Conservation (phyloP, 2,329 filamentous ascomycete species). For the Nothopassalora personata region DNA sequence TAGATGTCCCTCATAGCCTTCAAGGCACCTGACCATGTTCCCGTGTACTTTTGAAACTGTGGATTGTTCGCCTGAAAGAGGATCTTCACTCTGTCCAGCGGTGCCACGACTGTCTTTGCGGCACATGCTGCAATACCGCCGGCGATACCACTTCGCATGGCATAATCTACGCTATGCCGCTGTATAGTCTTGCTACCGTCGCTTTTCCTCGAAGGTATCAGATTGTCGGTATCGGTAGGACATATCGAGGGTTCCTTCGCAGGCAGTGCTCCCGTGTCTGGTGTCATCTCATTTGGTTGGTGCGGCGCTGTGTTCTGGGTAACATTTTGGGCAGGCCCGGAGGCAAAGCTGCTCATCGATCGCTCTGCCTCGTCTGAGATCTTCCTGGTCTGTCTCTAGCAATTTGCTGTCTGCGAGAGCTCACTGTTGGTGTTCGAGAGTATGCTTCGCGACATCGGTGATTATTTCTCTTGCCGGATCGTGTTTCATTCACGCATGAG, state of each 20-base stretch:
- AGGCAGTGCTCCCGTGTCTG: constrained; percentile 16
- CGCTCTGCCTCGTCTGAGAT: background rate
- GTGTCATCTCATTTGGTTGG: constrained; percentile 37
- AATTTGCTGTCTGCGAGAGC: background rate
- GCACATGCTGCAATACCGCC: constrained; percentile 89
- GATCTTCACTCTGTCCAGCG: constrained; percentile 96
- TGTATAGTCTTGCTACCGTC: constrained; percentile 29
- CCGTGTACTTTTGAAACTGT: constrained; percentile 86
- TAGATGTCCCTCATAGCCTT: constrained; percentile 82
- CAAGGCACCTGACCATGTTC: constrained; percentile 80
- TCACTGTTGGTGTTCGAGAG: background rate
- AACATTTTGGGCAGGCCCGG: constrained; percentile 27
- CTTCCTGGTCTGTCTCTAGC: background rate
- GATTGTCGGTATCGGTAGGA: constrained; percentile 50
- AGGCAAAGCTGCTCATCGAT: constrained; percentile 26
- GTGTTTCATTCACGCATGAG: background rate
- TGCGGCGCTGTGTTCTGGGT: constrained; percentile 17
- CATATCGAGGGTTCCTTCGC: constrained; percentile 38
- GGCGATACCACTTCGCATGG: constrained; percentile 75
- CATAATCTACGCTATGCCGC: constrained; percentile 75
- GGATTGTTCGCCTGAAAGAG: constrained; percentile 95
- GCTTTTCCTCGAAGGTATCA: constrained; percentile 37
- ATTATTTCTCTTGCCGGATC: constrained; percentile 4
- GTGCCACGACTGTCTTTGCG: constrained; percentile 90
- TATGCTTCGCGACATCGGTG: constrained; percentile 4